These are phyloP conservation scores for Trichosanthes truncata DNA, from an alignment of 306 rosid genomes.

Conservation along the genomic window DNA sequence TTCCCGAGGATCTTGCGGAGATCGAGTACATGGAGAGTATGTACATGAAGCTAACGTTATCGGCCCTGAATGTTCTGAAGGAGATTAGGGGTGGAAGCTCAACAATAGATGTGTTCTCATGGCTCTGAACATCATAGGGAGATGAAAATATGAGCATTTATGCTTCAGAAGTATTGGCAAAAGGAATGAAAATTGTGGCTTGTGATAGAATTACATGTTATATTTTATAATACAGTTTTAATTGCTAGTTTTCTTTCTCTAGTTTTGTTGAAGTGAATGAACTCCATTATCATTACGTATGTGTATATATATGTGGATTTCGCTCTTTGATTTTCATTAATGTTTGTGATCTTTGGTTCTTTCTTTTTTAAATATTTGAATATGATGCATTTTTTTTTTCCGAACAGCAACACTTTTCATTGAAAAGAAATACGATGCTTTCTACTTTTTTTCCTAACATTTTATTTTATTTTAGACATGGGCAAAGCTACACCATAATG, in stretches of 20 bases:
- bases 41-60: slow-evolving; percentile 40
- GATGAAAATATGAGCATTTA: background rate
- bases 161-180: background rate
- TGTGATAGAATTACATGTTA: background rate
- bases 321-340: background rate
- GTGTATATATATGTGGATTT: background rate
- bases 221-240: background rate
- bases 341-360: no score
- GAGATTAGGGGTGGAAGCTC: slow-evolving; percentile 77
- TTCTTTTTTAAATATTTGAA: no score
- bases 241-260: background rate
- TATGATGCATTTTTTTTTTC: no score
- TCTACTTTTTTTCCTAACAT: no score
- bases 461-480: no score
- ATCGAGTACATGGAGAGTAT: slow-evolving; percentile 60
- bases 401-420: no score
- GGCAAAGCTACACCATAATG: no score
- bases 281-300: background rate
- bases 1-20: slow-evolving; percentile 59
- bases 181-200: background rate
- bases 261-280: background rate
- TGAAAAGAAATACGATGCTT: no score
- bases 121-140: slow-evolving; percentile 31
- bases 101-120: slow-evolving; percentile 54
- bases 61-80: slow-evolving; percentile 53